These are phyloP conservation scores for Colletotrichum horii DNA, from an alignment of 2,329 filamentous ascomycete genomes.

Conservation along the genomic window DNA sequence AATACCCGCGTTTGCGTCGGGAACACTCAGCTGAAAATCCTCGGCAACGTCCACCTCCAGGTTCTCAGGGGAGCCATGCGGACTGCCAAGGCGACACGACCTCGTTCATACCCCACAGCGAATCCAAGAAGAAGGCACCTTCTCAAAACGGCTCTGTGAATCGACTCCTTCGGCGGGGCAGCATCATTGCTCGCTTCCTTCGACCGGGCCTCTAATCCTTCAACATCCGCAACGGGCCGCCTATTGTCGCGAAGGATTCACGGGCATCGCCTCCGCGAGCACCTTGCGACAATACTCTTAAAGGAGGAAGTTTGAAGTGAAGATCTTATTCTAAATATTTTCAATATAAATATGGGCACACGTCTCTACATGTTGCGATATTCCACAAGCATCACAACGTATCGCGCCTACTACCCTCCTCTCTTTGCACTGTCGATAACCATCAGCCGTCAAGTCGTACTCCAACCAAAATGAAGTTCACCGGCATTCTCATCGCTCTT, in stretches of 20 bases:
- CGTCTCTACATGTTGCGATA: background rate
- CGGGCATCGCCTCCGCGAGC: background rate
- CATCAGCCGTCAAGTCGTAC: background rate
- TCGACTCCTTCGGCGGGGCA: background rate
- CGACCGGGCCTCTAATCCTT: background rate
- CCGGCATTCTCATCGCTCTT: background rate
- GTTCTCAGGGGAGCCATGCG: background rate
- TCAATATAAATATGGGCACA: accelerated
- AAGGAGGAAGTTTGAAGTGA: accelerated
- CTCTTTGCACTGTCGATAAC: accelerated
- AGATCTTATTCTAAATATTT: accelerated
- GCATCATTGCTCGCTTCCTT: background rate
- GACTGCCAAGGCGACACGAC: background rate
- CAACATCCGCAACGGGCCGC: background rate
- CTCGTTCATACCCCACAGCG: background rate
- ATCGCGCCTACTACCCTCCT: accelerated
- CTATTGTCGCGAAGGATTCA: background rate
- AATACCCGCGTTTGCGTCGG: background rate
- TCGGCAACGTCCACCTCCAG: background rate
- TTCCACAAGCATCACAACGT: background rate
- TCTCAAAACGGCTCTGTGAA: background rate
- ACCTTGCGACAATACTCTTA: accelerated
- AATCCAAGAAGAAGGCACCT: background rate
- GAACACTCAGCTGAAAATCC: background rate
- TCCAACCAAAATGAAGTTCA: background rate